Percentiles rank a stretch among this genome's conserved stretches.
Conservation (phyloP, 139 green algal genomes). For the Chlorella sp. region DNA sequence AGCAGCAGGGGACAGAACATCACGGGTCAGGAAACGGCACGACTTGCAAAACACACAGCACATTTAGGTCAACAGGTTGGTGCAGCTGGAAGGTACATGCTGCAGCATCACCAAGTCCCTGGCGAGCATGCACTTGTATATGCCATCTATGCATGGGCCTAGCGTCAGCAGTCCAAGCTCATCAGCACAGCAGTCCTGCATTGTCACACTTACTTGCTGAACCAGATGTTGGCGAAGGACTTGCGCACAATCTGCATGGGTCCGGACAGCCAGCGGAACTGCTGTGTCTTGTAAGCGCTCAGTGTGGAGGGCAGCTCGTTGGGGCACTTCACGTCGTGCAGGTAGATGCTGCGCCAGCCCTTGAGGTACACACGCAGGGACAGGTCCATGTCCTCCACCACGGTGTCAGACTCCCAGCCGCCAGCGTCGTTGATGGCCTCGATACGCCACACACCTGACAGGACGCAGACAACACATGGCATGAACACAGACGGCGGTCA, state of each 20-base stretch:
- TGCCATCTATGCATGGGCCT: no score
- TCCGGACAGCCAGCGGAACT: constrained; percentile 70
- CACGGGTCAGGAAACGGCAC: neutral
- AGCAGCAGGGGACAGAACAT: no score
- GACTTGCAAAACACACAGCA: neutral
- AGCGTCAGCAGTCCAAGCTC: no score
- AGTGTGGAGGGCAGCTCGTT: constrained; percentile 88
- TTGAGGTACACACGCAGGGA: constrained; percentile 36
- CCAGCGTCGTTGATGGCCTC: constrained; percentile 78
- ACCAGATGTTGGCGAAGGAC: constrained; percentile 39
- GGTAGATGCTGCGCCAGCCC: constrained; percentile 40
- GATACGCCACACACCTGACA: constrained; percentile 41
- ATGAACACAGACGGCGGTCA: no score
- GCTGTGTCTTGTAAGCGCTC: constrained; percentile 94
- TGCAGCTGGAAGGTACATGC: neutral
- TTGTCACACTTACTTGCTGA: constrained; percentile 30
- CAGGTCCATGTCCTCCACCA: constrained; percentile 82
- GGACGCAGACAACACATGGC: no score
- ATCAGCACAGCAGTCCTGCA: no score
- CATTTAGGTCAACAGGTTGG: neutral
- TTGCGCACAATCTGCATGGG: constrained; percentile 60
- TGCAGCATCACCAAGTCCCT: no score
- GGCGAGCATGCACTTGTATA: no score
- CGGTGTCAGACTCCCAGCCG: constrained; percentile 89
- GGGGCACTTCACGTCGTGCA: constrained; percentile 46